Percentiles rank a stretch among this genome's conserved stretches.
phyloP scores from a whole-genome alignment of 306 rosid genomes.

The Senna siamea region DNA sequence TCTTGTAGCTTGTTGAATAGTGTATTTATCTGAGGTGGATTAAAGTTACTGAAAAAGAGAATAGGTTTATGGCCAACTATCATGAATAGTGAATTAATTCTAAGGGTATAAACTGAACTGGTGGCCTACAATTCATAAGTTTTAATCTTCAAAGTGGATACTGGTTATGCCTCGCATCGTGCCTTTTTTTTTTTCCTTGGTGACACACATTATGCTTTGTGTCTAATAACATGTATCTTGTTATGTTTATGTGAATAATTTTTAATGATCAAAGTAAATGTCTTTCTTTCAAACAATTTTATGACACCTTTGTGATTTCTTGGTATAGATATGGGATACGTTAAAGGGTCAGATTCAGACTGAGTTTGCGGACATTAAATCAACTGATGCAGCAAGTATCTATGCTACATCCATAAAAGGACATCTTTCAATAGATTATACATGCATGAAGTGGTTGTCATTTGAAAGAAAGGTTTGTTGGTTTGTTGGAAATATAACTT shows the following conservation, averaged over 20 bases:
- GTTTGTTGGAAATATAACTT: neutral
- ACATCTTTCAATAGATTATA: constrained; percentile 92
- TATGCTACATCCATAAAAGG: constrained; percentile 61
- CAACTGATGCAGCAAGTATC: constrained; percentile 56
- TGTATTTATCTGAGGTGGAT: neutral
- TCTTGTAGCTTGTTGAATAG: neutral
- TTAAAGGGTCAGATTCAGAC: constrained; percentile 84
- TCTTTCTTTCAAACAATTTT: neutral
- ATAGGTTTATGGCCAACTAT: neutral
- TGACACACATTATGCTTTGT: neutral
- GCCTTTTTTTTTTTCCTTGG: no score
- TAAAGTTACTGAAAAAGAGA: constrained; percentile 2
- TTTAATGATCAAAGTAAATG: neutral
- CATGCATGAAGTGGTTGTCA: constrained; percentile 91
- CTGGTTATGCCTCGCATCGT: neutral
- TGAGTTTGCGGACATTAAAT: constrained; percentile 75
- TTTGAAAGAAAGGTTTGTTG: constrained; percentile 65
- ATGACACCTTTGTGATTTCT: constrained; percentile 24
- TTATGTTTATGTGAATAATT: neutral
- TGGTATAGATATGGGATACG: constrained; percentile 82
- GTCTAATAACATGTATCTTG: neutral
- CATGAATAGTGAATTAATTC: neutral
- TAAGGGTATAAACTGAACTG: neutral
- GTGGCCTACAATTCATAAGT: no score
- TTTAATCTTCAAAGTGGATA: neutral